Conservation (phyloP, 192 early-diverging fungal species). For the Coemansia sp. region DNA sequence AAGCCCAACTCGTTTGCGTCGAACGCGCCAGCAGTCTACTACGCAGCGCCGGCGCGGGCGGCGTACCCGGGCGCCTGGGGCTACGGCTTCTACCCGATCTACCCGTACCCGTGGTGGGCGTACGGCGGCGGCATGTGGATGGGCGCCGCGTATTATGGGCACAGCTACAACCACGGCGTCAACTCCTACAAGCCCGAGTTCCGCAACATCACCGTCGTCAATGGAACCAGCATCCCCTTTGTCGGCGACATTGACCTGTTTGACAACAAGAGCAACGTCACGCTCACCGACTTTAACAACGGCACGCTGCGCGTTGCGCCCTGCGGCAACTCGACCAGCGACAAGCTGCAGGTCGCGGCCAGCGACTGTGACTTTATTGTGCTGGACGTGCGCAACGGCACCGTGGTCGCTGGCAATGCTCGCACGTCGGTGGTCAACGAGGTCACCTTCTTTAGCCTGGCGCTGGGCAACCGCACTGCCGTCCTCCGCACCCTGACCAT, state of each 20-base stretch:
- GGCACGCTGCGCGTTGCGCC: conserved; percentile 38
- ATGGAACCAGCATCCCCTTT: conserved; percentile 33
- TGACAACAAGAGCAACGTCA: conserved; percentile 20
- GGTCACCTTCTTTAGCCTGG: conserved; percentile 48
- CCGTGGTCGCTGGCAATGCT: conserved; percentile 36
- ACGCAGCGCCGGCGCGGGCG: conserved; percentile 28
- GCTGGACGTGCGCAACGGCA: conserved; percentile 30
- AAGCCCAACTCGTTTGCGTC: conserved; percentile 18
- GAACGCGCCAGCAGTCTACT: conserved; percentile 38
- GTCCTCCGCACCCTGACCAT: conserved; percentile 41
- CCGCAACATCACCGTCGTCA: conserved; percentile 45
- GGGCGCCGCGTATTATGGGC: conserved; percentile 17
- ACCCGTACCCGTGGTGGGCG: conserved; percentile 53
- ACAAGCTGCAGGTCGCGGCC: conserved; percentile 1
- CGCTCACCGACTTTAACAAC: conserved; percentile 52
- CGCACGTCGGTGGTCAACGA: conserved; percentile 20
- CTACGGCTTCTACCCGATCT: conserved; percentile 52
- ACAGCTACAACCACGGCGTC: conserved; percentile 28
- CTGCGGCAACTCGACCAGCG: conserved; percentile 37
- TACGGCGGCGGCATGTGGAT: conserved; percentile 36
- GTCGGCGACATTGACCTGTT: conserved; percentile 44
- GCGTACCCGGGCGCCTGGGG: conserved; percentile 51
- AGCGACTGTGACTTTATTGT: conserved; percentile 33
- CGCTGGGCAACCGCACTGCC: conserved; percentile 18
- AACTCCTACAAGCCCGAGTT: conserved; percentile 32